Percentiles rank a stretch among this genome's conserved stretches.
Evolutionary conservation across 441 rosid species (phyloP).

Genomic region (Syzygium malaccense): DNA sequence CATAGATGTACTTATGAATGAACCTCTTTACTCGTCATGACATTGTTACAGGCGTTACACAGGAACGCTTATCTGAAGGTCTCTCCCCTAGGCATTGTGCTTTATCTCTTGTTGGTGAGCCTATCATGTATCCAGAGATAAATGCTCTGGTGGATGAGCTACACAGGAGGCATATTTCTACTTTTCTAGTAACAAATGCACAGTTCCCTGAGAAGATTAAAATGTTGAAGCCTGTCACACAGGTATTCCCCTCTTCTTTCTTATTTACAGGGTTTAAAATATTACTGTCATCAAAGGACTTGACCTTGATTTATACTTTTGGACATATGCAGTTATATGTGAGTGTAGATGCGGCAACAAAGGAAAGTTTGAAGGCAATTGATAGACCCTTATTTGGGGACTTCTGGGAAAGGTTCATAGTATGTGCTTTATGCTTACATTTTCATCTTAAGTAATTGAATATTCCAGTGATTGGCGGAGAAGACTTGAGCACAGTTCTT

Average conservation of each 20-base stretch:
- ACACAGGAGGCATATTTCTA: conserved; percentile 72
- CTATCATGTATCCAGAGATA: conserved; percentile 94
- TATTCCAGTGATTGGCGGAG: not conserved
- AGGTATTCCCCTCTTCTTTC: conserved; percentile 39
- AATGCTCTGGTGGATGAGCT: conserved; percentile 84
- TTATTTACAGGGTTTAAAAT: not conserved
- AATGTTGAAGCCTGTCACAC: conserved; percentile 72
- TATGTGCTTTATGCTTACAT: conserved; percentile 18
- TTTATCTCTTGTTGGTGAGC: conserved; percentile 94
- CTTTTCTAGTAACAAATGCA: conserved; percentile 93
- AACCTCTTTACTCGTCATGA: not conserved
- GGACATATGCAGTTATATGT: conserved; percentile 70
- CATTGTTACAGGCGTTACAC: conserved; percentile 58
- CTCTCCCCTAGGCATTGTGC: conserved; percentile 93
- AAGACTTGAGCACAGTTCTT: not conserved
- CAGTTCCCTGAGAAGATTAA: conserved; percentile 89
- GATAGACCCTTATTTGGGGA: conserved; percentile 93
- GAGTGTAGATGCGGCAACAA: conserved; percentile 95
- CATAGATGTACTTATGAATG: not conserved
- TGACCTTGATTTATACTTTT: not conserved
- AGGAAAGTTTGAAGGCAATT: conserved; percentile 88
- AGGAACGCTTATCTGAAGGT: conserved; percentile 71
- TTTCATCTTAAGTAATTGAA: not conserved
- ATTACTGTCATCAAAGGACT: not conserved
- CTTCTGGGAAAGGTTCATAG: conserved; percentile 92